A percentile compares a stretch with the other conserved stretches of the same genome.
Evolutionary conservation across 495 filamentous ascomycete genomes (phyloP).

Genomic region (Delitschia confertaspora): DNA sequence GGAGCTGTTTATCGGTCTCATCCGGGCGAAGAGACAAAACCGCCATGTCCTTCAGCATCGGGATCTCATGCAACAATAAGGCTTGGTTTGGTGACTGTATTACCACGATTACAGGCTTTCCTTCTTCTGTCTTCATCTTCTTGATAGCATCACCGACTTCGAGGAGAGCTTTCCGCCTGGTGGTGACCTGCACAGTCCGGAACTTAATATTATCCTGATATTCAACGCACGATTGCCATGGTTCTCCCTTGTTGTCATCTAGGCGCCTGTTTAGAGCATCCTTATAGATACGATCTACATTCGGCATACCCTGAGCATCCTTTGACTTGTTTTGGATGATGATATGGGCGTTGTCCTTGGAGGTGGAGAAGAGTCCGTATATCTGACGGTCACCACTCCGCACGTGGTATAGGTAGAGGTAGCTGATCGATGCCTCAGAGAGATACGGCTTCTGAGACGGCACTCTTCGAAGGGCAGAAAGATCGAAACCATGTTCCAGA

Average conservation of each 20-base stretch:
- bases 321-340: conserved; percentile 71
- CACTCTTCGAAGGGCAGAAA: conserved; percentile 62
- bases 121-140: conserved; percentile 79
- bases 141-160: conserved; percentile 79
- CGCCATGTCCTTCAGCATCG: conserved; percentile 76
- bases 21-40: conserved; percentile 73
- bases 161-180: conserved; percentile 74
- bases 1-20: conserved; percentile 72
- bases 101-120: conserved; percentile 67
- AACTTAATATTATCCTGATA: conserved; percentile 87
- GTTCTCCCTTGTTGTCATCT: conserved; percentile 56
- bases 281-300: conserved; percentile 82
- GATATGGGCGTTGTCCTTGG: conserved; percentile 69
- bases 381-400: conserved; percentile 82
- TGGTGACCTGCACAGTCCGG: conserved; percentile 77
- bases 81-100: conserved; percentile 82
- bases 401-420: conserved; percentile 87
- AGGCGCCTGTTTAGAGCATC: conserved; percentile 58
- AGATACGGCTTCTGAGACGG: conserved; percentile 59
- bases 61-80: conserved; percentile 73
- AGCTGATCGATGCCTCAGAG: conserved; percentile 56
- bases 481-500: conserved; percentile 86
- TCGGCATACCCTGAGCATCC: conserved; percentile 76
- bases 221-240: conserved; percentile 68
- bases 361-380: conserved; percentile 85